Percentiles rank a stretch among this genome's conserved stretches.
phyloP scores from a whole-genome alignment of 768 basidiomycete genomes.

The Sporobolomyces pararoseus region DNA sequence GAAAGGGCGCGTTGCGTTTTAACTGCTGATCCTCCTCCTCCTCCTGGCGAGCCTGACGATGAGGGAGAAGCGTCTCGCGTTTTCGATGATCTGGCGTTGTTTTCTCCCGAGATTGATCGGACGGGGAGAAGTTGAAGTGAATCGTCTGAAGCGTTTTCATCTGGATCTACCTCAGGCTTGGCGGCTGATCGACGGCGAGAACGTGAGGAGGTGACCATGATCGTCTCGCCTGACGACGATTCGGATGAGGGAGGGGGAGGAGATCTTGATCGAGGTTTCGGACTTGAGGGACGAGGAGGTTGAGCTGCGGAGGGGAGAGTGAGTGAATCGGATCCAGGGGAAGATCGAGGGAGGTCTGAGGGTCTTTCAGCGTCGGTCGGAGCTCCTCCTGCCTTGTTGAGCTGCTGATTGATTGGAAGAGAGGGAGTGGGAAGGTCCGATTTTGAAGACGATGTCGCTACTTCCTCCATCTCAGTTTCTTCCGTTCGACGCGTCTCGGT shows the following conservation, averaged over 20 bases:
- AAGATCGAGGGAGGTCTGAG: background rate
- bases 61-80: no score
- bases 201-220: background rate
- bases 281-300: background rate
- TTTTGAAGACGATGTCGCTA: background rate
- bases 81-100: no score
- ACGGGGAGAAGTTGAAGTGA: background rate
- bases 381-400: no score
- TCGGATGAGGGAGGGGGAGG: background rate
- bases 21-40: no score
- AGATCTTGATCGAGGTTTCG: background rate
- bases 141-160: background rate
- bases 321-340: background rate
- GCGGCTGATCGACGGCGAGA: no score
- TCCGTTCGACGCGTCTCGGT: background rate
- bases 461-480: background rate
- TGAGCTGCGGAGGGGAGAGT: slow-evolving; percentile 1
- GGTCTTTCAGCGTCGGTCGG: no score
- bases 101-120: no score
- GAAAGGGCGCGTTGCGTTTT: no score
- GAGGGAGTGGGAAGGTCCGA: no score
- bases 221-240: background rate
- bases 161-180: background rate
- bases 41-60: no score
- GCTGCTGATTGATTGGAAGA: no score